phyloP scores from a whole-genome alignment of 306 rosid species.

The Adenanthera pavonina region DNA sequence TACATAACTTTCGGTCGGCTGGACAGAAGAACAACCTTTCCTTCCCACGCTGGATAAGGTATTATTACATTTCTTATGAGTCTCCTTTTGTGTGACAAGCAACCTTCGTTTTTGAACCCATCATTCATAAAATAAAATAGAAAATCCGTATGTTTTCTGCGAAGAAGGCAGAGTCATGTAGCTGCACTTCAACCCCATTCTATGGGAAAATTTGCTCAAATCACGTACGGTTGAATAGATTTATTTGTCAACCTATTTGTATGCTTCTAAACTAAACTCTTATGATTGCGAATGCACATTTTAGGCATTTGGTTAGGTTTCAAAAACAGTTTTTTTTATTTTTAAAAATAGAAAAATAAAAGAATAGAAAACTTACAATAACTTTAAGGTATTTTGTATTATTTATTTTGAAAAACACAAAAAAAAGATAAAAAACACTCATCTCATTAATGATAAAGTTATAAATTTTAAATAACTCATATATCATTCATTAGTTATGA shows the following conservation, averaged over 20 bases:
- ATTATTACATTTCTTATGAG: not conserved
- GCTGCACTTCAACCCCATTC: not conserved
- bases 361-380: no score
- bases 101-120: not conserved
- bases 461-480: no score
- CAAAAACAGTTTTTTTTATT: no score
- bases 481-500: no score
- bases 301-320: no score
- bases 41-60: constrained; percentile 16
- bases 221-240: not conserved
- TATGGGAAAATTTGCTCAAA: not conserved
- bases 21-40: constrained; percentile 21
- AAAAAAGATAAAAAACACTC: no score
- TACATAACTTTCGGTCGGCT: not conserved
- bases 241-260: not conserved
- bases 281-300: not conserved
- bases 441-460: no score
- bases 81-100: not conserved
- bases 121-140: not conserved
- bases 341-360: no score
- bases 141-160: not conserved
- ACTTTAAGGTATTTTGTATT: no score
- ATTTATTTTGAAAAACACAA: no score
- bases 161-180: constrained; percentile 10
- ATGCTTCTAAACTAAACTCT: not conserved